phyloP scores from a whole-genome alignment of 1,139 yeast species.

The Spathaspora sp. region DNA sequence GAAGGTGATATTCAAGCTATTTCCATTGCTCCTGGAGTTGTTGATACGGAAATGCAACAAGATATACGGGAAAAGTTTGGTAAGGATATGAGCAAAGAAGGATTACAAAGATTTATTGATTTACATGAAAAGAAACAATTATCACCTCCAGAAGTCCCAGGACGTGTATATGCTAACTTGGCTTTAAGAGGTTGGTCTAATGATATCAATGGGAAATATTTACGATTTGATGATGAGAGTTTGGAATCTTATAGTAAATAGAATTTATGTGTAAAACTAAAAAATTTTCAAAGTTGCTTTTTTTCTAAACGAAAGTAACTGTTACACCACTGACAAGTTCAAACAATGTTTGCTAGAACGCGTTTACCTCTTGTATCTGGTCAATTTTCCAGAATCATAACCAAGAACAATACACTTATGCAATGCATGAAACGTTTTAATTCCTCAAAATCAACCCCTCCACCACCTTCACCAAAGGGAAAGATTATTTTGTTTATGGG shows the following conservation, averaged over 20 bases:
- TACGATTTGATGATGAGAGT: conserved; percentile 55
- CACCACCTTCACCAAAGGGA: conserved; percentile 20
- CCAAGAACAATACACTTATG: conserved; percentile 5
- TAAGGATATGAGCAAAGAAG: conserved; percentile 32
- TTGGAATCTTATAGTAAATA: conserved; percentile 8
- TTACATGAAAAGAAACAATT: conserved; percentile 56
- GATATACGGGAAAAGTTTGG: conserved; percentile 22
- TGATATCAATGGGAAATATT: conserved; percentile 60
- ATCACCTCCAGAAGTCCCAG: conserved; percentile 70
- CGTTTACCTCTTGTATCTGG: conserved; percentile 6
- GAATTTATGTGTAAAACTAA: neutral
- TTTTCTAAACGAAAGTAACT: neutral
- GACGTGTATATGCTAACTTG: conserved; percentile 60
- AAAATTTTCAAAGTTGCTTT: neutral
- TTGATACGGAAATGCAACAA: conserved; percentile 76
- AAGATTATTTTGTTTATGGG: conserved; percentile 34
- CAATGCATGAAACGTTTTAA: conserved; percentile 16
- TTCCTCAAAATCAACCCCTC: conserved; percentile 11
- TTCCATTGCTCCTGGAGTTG: conserved; percentile 91
- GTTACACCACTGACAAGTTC: neutral
- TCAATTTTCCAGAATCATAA: conserved; percentile 7
- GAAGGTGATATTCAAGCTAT: conserved; percentile 59
- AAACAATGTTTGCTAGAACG: conserved; percentile 11
- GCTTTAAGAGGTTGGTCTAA: conserved; percentile 57
- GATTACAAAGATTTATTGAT: conserved; percentile 57